phyloP scores from a whole-genome alignment of 371 early-diverging fungal species.

The Rhizopus arrhizus region DNA sequence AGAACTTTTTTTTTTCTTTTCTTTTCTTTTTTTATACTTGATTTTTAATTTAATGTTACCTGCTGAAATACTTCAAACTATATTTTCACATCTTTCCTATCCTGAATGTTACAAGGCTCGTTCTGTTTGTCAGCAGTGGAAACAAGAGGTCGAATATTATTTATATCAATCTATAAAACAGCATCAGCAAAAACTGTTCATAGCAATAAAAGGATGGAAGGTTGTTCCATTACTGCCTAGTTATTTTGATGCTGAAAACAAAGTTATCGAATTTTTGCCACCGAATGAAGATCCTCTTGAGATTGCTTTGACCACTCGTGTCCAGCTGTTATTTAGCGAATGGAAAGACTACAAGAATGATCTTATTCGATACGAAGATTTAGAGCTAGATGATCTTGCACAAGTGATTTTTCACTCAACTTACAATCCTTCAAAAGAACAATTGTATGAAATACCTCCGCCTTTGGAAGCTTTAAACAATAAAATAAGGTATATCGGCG shows the following conservation, averaged over 20 bases:
- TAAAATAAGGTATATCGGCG: slow-evolving; percentile 31
- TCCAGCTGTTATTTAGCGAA: slow-evolving; percentile 27
- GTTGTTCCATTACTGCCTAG: slow-evolving; percentile 11
- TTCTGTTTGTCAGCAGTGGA: slow-evolving; percentile 28
- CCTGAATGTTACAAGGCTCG: slow-evolving; percentile 33
- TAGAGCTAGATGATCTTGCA: slow-evolving; percentile 21
- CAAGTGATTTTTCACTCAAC: slow-evolving; percentile 28
- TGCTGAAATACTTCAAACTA: slow-evolving; percentile 27
- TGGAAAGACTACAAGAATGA: slow-evolving; percentile 13
- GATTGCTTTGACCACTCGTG: not conserved
- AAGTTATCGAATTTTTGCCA: slow-evolving; percentile 36
- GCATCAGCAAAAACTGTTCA: slow-evolving; percentile 4
- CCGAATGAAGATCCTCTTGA: slow-evolving; percentile 3
- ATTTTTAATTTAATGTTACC: slow-evolving; percentile 8
- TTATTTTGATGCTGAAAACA: slow-evolving; percentile 24
- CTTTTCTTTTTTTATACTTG: too few species aligned
- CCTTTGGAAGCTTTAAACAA: not conserved
- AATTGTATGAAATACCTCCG: slow-evolving; percentile 24
- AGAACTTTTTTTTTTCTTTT: too few species aligned
- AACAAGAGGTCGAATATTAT: slow-evolving; percentile 22
- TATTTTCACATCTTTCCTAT: slow-evolving; percentile 29
- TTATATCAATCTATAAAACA: slow-evolving; percentile 22
- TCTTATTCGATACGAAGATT: not conserved
- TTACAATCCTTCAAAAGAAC: slow-evolving; percentile 37
- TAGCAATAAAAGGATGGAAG: slow-evolving; percentile 23